Conservation (phyloP, 2,329 filamentous ascomycete species). For the Penicillium sp. region DNA sequence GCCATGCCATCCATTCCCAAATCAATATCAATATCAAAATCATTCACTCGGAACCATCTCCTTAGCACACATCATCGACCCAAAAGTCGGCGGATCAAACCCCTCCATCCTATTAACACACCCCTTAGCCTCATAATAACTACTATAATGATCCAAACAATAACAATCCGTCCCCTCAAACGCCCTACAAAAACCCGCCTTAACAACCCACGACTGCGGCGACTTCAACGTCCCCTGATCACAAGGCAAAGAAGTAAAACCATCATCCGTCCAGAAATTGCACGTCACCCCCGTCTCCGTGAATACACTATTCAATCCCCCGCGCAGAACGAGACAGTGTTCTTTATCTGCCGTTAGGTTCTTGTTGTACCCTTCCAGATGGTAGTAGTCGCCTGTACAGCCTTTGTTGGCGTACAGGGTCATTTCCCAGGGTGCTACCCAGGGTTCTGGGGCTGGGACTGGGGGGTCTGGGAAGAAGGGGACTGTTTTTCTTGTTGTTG, state of each 20-base stretch:
- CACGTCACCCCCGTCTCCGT: not conserved
- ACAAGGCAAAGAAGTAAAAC: constrained; percentile 9
- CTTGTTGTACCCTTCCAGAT: not conserved
- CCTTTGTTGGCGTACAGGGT: not conserved
- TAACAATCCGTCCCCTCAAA: not conserved
- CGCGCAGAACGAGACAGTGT: constrained; percentile 4
- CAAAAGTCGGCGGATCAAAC: not conserved
- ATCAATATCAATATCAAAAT: too few relatives aligned
- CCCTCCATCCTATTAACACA: not conserved
- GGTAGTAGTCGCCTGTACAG: constrained; percentile 5
- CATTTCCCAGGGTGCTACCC: not conserved
- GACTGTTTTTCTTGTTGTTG: not conserved
- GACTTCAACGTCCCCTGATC: not conserved
- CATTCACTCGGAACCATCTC: not conserved
- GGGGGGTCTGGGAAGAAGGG: not conserved
- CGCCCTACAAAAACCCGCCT: constrained; percentile 2
- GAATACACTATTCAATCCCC: not conserved
- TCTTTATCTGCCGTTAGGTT: not conserved
- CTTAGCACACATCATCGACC: not conserved
- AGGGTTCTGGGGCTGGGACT: not conserved
- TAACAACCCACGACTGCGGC: constrained; percentile 11
- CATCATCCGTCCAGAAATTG: constrained; percentile 6
- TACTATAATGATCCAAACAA: not conserved
- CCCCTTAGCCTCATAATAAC: not conserved
- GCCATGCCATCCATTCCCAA: too few relatives aligned